phyloP scores from a whole-genome alignment of 2,329 filamentous ascomycete genomes.

The Chaetomiaceae sp. region DNA sequence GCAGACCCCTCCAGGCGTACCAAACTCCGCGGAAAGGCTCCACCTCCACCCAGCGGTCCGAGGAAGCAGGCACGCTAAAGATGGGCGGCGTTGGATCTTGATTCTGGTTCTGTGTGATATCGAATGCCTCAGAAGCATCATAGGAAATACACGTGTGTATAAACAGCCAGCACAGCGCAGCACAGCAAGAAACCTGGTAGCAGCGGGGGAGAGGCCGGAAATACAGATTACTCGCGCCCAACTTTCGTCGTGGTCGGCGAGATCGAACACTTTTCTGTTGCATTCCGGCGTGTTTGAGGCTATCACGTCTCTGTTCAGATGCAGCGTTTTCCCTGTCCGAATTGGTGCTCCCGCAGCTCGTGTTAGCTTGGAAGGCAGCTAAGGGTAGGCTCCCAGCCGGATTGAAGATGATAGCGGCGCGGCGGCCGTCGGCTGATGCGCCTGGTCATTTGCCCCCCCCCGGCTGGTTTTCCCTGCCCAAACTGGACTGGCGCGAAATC shows the following conservation, averaged over 20 bases:
- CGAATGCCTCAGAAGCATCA: too few species aligned
- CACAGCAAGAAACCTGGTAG: too few species aligned
- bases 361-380: slow-evolving; percentile 3
- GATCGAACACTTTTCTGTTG: too few species aligned
- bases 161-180: too few species aligned
- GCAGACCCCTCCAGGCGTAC: not conserved
- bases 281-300: too few species aligned
- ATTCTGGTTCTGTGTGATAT: too few species aligned
- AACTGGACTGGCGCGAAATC: slow-evolving; percentile 1
- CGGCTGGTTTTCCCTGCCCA: slow-evolving; percentile 6
- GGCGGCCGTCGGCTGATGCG: slow-evolving; percentile 1
- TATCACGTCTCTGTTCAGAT: not conserved
- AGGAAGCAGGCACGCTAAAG: not conserved
- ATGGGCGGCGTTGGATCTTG: not conserved
- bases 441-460: not conserved
- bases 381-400: too few species aligned
- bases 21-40: not conserved
- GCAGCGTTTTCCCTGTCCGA: slow-evolving; percentile 11
- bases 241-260: too few species aligned
- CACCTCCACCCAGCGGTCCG: not conserved
- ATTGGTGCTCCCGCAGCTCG: slow-evolving; percentile 15
- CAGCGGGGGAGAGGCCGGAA: too few species aligned
- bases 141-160: too few species aligned
- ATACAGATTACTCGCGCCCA: too few species aligned
- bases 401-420: slow-evolving; percentile 2